A percentile compares a stretch with the other conserved stretches of the same genome.
phyloP scores from a whole-genome alignment of 139 green algal species.

The Closterium sp. region DNA sequence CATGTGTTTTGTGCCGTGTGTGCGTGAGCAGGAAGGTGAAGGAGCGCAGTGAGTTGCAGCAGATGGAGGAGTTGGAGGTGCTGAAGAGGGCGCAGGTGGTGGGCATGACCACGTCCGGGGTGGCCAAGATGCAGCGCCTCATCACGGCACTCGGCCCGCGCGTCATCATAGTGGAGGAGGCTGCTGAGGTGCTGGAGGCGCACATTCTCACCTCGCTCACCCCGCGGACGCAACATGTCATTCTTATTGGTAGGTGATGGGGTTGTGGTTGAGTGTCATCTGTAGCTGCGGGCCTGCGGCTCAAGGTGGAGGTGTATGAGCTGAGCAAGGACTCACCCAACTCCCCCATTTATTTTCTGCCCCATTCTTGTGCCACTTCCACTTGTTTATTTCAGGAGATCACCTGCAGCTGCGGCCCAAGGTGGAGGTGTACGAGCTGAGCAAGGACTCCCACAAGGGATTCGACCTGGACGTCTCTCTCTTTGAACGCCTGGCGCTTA shows the following conservation, averaged over 20 bases:
- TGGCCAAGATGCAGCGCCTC: conserved; percentile 21
- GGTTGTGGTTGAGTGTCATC: background rate
- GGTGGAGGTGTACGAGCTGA: conserved; percentile 66
- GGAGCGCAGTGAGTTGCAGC: conserved; percentile 22
- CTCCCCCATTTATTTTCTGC: too few species aligned
- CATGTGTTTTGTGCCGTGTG: background rate
- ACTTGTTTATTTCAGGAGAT: conserved; percentile 51
- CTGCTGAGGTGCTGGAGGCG: conserved; percentile 74
- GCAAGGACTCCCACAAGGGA: conserved; percentile 46
- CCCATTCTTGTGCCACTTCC: too few species aligned
- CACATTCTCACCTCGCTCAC: conserved; percentile 69
- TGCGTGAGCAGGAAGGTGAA: conserved; percentile 19
- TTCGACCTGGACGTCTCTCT: too few species aligned
- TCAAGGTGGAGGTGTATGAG: background rate
- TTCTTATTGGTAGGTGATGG: conserved; percentile 65
- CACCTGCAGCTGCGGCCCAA: conserved; percentile 76
- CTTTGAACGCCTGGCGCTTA: too few species aligned
- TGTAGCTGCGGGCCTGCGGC: background rate
- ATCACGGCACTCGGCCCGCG: conserved; percentile 26
- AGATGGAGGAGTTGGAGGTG: conserved; percentile 33
- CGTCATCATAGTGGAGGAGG: conserved; percentile 78
- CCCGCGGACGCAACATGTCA: conserved; percentile 66
- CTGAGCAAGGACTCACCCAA: background rate
- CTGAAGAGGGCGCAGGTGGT: conserved; percentile 59
- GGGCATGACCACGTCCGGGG: conserved; percentile 71